Evolutionary conservation across 1,284 basidiomycete genomes (phyloP).

Genomic region (Meira miltonrushii): DNA sequence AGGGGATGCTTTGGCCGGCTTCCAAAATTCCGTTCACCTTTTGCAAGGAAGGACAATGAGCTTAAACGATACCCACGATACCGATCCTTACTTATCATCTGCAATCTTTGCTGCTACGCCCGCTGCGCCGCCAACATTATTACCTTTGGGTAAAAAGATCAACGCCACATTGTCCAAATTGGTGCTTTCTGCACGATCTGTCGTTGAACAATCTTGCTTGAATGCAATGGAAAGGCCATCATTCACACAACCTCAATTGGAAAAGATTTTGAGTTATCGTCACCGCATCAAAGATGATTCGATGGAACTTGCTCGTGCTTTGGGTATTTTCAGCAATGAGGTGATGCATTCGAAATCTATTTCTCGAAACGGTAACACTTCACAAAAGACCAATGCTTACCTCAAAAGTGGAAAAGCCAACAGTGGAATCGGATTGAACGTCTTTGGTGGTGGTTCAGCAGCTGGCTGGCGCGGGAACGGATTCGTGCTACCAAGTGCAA

Average conservation of each 20-base stretch:
- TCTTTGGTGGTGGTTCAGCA: conserved; percentile 47
- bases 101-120: conserved; percentile 7
- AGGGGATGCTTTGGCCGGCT: conserved; percentile 12
- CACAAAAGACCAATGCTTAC: conserved; percentile 22
- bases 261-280: conserved; percentile 36
- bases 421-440: conserved; percentile 27
- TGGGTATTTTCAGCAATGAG: conserved; percentile 25
- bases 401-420: conserved; percentile 31
- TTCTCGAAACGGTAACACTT: neutral
- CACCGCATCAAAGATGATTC: conserved; percentile 41
- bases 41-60: neutral
- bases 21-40: conserved; percentile 11
- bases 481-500: conserved; percentile 46
- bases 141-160: conserved; percentile 54
- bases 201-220: conserved; percentile 37
- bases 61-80: neutral
- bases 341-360: conserved; percentile 20
- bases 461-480: conserved; percentile 52
- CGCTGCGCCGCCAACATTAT: conserved; percentile 34
- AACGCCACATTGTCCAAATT: conserved; percentile 56
- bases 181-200: conserved; percentile 54
- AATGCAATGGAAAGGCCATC: neutral
- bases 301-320: conserved; percentile 26
- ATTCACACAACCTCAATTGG: conserved; percentile 8
- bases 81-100: neutral